Evolutionary conservation across 345 rosid species (phyloP), one percentile per base, ranked within the genome.

Genomic region (Euphorbia pulcherrima): DNA sequence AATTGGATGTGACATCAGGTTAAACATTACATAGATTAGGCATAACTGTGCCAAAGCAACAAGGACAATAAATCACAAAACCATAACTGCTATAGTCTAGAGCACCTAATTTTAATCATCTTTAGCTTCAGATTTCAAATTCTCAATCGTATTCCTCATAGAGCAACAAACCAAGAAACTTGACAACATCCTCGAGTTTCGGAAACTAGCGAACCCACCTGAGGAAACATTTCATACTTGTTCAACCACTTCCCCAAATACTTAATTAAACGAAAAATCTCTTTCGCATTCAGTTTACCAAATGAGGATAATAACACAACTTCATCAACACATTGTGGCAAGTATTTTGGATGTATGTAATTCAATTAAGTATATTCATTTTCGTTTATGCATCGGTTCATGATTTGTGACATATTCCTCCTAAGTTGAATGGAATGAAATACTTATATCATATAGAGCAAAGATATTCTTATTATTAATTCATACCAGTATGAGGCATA

Each of bases 231-330:
- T 65, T 87, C 87, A 48, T 86, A 87, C 72, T 91, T 91, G 74
- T 75, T 87, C 81, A 94, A 72, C 99, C 93, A 89, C 60, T 88
- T 89, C 55, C 85, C 85, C 68, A 94, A 61, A 58, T 91, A 91
- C 11, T 68, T 72, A 33, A 91, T 77, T 78, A 93, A 77, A 71
- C 76, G 71, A 72, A 69, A 69, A 84, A 81, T 80, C 80, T 93
- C 97, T 73, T 83, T 85, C 17, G 83, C 92, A 44, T 63, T 86
- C 80, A 91, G 54, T 73, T 84, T 89, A 46, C 76, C 80, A 0
- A 89, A 77, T 10, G 90, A 72, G 54, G 85, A 83, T 11, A 96
- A 81, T 50, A 90, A 71, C 61, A 86, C 68, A 78, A 80, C 82
- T 67, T 87, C 91, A 74, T 90, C 95, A 12, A 86, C 60, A 68